phyloP scores from a whole-genome alignment of 148 eudicot species.

The Tetragonia tetragonoides region DNA sequence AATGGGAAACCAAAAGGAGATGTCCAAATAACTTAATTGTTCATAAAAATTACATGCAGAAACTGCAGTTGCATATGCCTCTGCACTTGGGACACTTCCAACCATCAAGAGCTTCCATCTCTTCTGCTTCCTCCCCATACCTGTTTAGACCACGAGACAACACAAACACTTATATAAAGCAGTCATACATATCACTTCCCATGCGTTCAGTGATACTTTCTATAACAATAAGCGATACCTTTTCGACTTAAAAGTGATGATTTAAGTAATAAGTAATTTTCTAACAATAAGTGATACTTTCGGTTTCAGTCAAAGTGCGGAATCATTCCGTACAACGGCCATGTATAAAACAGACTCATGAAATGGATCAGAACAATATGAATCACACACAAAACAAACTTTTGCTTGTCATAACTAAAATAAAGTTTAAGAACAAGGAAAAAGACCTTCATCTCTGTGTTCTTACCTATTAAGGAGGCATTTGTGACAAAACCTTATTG shows the following conservation, averaged over 20 bases:
- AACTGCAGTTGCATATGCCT: conserved; percentile 91
- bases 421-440: too few relatives aligned
- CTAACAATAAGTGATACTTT: too few relatives aligned
- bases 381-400: too few relatives aligned
- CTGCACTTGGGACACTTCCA: conserved; percentile 92
- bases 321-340: too few relatives aligned
- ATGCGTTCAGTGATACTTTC: too few relatives aligned
- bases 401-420: not conserved
- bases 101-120: conserved; percentile 41
- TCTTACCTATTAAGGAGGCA: conserved; percentile 83
- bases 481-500: conserved; percentile 60
- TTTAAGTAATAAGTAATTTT: too few relatives aligned
- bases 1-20: not conserved
- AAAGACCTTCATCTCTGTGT: not conserved
- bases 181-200: too few relatives aligned
- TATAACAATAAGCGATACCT: too few relatives aligned
- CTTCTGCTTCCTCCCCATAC: conserved; percentile 87
- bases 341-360: too few relatives aligned
- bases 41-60: conserved; percentile 58
- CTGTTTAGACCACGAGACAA: conserved; percentile 32
- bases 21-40: not conserved
- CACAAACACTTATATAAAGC: not conserved
- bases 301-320: too few relatives aligned
- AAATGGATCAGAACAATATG: not conserved
- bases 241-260: too few relatives aligned